Base-by-base conservation (phyloP, 768 basidiomycete species). In the Suillus subaureus region DNA sequence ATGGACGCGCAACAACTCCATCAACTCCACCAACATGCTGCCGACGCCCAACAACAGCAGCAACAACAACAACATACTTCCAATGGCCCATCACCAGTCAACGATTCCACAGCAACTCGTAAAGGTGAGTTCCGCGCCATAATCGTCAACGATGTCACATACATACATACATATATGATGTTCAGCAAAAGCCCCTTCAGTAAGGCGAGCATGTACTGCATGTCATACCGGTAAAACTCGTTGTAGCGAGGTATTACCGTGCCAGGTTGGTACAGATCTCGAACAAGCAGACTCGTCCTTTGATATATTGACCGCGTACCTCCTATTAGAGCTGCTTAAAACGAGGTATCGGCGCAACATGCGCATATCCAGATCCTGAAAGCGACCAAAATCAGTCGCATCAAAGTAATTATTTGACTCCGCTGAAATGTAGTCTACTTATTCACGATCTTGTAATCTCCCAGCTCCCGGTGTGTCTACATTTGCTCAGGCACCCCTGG, bases 221-320 rank as follows among this genome's bases (percentile, higher is more conserved):
- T 93, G 92, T 77, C 92, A 93, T 76, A 81, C 90, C 61, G 92
- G 92, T 61, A 93, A 93, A 79, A 93, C 92, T 15, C 81, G 91
- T 70, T 93, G 92, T 71, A 92, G 90, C 70, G 92, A 93, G 78
- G 87, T 87, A 40, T 82, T 93, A 23, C 92, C 92, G 9, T 93
- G 92, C 77, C 91, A 92, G 86, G 91, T 90, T 68, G 13, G 77
- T 70, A 33, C 16, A 52, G 61, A 54, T 57, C 16, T 62, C 52
- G 42, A 66, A 37, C 61, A 39, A 21, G n/a, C 40, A 40, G 31
- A 52, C 31, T 33, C 31, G 13, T 31, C 8, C 40, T 56, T 4
- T 23, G 56, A 35, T 64, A 63, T 61, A 39, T 40, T 58, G 57
- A 40, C 39, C 4, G 39, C 18, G 23, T 9, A 64, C 42, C 56